Conservation (phyloP, 2,329 filamentous ascomycete genomes). For the Mollisiaceae sp. region DNA sequence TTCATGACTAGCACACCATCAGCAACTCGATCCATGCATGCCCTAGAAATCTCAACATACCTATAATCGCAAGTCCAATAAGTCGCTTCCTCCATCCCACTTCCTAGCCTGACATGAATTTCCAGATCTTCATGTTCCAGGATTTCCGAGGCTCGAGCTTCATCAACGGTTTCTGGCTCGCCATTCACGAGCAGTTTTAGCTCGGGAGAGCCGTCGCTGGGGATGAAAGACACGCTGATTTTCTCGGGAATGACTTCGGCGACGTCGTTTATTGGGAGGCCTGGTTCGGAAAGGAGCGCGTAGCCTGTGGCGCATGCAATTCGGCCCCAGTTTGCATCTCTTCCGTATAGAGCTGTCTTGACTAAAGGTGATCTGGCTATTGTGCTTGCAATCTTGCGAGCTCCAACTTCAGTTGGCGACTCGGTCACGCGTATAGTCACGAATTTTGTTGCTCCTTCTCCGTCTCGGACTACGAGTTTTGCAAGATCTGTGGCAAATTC, state of each 20-base stretch:
- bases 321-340: conserved; percentile 98
- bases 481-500: conserved; percentile 83
- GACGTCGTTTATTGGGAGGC: conserved; percentile 61
- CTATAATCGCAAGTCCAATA: conserved; percentile 90
- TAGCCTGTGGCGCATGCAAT: conserved; percentile 96
- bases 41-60: conserved; percentile 54
- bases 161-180: conserved; percentile 80
- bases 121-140: conserved; percentile 79
- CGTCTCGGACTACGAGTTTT: conserved; percentile 92
- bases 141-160: conserved; percentile 77
- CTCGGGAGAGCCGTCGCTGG: conserved; percentile 76
- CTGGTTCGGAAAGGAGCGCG: conserved; percentile 64
- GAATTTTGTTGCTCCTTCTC: conserved; percentile 97
- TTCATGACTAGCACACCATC: conserved; percentile 54
- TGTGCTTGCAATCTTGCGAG: conserved; percentile 79
- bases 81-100: conserved; percentile 69
- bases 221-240: conserved; percentile 80
- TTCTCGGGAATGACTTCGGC: conserved; percentile 68
- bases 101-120: conserved; percentile 76
- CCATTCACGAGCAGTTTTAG: conserved; percentile 78
- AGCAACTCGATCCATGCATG: conserved; percentile 2
- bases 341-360: conserved; percentile 96
- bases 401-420: conserved; percentile 70
- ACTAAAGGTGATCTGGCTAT: conserved; percentile 93
- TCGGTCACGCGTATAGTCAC: conserved; percentile 88